These are phyloP conservation scores for Salix purpurea DNA, from an alignment of 345 rosid genomes.

Conservation along the genomic window DNA sequence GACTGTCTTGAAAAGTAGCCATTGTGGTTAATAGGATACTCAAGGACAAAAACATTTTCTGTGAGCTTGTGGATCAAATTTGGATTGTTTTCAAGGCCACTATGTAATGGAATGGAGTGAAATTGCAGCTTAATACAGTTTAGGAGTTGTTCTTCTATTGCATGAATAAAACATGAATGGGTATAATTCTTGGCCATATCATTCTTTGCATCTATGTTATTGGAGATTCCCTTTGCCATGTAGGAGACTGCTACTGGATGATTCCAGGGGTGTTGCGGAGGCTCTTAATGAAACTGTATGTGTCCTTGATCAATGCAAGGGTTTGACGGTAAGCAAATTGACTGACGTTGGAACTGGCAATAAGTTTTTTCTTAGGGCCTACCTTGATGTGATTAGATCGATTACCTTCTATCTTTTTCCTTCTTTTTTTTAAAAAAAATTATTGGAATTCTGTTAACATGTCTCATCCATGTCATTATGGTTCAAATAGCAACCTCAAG, in stretches of 20 bases:
- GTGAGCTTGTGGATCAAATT: not conserved
- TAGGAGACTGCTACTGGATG: conserved; percentile 91
- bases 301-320: conserved; percentile 56
- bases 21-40: not conserved
- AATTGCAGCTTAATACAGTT: not conserved
- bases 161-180: not conserved
- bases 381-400: not conserved
- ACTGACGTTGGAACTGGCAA: conserved; percentile 3
- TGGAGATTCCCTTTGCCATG: conserved; percentile 15
- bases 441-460: not conserved
- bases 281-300: conserved; percentile 86
- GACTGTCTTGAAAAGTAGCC: not conserved
- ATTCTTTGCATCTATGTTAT: conserved; percentile 2
- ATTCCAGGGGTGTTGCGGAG: conserved; percentile 86
- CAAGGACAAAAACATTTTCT: not conserved
- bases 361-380: not conserved
- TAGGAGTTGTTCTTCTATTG: conserved; percentile 3
- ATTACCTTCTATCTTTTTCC: not conserved
- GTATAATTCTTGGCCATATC: conserved; percentile 4
- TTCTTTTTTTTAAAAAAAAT: not conserved
- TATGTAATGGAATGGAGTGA: no score
- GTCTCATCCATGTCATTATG: not conserved
- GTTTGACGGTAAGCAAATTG: conserved; percentile 61
- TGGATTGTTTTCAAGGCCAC: not conserved
- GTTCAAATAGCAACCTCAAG: not conserved